A percentile compares a stretch with the other conserved stretches of the same genome.
phyloP scores from a whole-genome alignment of 2,329 filamentous ascomycete genomes.

The Colletotrichum cuscutae region DNA sequence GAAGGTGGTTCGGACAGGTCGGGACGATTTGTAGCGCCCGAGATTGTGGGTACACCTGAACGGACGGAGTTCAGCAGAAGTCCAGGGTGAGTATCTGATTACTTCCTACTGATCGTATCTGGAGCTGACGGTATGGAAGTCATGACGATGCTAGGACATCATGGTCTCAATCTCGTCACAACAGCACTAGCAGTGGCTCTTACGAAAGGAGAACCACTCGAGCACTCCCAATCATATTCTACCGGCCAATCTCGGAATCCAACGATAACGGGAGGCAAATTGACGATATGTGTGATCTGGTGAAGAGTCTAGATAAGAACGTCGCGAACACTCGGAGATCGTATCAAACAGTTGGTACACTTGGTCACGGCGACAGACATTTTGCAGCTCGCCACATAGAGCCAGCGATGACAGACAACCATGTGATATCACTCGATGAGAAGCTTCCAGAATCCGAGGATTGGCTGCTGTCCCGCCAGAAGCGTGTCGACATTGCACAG shows the following conservation, averaged over 20 bases:
- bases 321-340: background rate
- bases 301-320: background rate
- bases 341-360: background rate
- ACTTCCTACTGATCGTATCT: background rate
- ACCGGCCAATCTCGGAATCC: background rate
- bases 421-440: background rate
- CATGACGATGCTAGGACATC: background rate
- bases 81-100: background rate
- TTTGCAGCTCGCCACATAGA: background rate
- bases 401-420: background rate
- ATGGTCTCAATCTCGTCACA: constrained; percentile 3
- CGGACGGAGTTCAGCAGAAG: background rate
- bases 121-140: background rate
- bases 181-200: background rate
- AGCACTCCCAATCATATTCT: background rate
- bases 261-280: background rate
- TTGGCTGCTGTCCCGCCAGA: background rate
- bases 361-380: background rate
- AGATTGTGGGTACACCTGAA: background rate
- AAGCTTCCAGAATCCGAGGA: background rate
- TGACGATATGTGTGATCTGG: constrained; percentile 1
- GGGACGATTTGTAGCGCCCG: background rate
- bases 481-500: constrained; percentile 14
- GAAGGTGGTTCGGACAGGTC: background rate
- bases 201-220: background rate